Percentiles rank a stretch among this genome's conserved stretches.
Evolutionary conservation across 208 protist genomes (phyloP).

Genomic region (Trypanosoma rangeli): DNA sequence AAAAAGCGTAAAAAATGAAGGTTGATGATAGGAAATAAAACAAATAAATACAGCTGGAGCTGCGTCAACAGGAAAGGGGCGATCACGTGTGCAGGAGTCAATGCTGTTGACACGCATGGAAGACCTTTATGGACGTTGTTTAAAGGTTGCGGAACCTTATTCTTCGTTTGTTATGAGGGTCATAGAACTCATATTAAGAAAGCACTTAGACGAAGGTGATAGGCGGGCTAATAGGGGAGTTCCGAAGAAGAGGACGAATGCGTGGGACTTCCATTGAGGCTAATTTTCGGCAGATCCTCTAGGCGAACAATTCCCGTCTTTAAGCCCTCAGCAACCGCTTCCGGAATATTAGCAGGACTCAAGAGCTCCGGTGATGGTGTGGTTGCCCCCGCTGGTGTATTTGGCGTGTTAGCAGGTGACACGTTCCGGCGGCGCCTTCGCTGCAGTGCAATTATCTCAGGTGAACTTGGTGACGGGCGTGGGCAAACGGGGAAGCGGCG

Average conservation of each 20-base stretch:
- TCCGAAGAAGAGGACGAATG: constrained; percentile 15
- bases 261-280: background rate
- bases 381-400: background rate
- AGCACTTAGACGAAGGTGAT: too few species aligned
- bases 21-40: too few species aligned
- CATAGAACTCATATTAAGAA: too few species aligned
- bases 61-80: too few species aligned
- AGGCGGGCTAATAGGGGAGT: background rate
- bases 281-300: constrained; percentile 24
- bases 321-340: constrained; percentile 1
- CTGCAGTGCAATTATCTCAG: constrained; percentile 11
- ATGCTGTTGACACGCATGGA: too few species aligned
- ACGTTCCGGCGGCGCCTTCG: constrained; percentile 4
- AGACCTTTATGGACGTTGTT: too few species aligned
- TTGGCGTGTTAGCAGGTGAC: background rate
- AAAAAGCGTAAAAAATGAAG: too few species aligned
- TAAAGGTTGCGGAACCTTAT: too few species aligned
- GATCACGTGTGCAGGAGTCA: too few species aligned
- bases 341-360: constrained; percentile 14
- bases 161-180: too few species aligned
- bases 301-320: constrained; percentile 10
- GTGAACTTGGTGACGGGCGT: constrained; percentile 2
- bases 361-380: constrained; percentile 1
- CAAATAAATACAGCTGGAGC: too few species aligned
- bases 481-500: constrained; percentile 27